Conservation (phyloP, 345 rosid genomes). For the Euclidium syriacum region DNA sequence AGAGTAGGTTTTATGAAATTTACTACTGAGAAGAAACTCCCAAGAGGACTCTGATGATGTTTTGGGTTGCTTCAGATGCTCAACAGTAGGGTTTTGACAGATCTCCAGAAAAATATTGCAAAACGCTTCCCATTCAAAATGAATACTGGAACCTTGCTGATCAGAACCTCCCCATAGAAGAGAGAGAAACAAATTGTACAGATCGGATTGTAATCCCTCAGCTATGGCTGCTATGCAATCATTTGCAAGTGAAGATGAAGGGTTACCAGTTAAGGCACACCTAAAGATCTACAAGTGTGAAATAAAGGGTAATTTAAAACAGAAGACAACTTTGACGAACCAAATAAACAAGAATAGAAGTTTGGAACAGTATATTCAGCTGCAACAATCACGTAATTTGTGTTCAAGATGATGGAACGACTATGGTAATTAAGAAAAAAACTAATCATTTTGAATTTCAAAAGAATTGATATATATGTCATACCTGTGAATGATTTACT, state of each 20-base stretch:
- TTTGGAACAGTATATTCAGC: slow-evolving; percentile 1
- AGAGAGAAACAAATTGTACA: slow-evolving; percentile 65
- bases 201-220: slow-evolving; percentile 65
- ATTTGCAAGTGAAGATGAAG: slow-evolving; percentile 74
- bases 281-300: slow-evolving; percentile 58
- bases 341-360: slow-evolving; percentile 13
- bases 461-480: not conserved
- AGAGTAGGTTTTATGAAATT: slow-evolving; percentile 67
- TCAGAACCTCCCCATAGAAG: slow-evolving; percentile 80
- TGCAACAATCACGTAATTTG: slow-evolving; percentile 13
- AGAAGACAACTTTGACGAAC: slow-evolving; percentile 7
- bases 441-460: slow-evolving; percentile 6
- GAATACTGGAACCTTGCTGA: slow-evolving; percentile 45
- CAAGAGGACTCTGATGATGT: slow-evolving; percentile 51
- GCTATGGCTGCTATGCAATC: slow-evolving; percentile 88
- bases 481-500: slow-evolving; percentile 74
- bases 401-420: not conserved
- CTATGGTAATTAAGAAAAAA: slow-evolving; percentile 11
- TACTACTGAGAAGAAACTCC: slow-evolving; percentile 84
- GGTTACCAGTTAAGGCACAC: slow-evolving; percentile 63
- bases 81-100: slow-evolving; percentile 43
- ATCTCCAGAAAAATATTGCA: slow-evolving; percentile 56
- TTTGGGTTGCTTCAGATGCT: slow-evolving; percentile 33
- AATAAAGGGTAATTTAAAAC: slow-evolving; percentile 4
- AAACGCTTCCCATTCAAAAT: slow-evolving; percentile 71